Base-by-base conservation (phyloP, 345 rosid genomes). In the Iberis pinnata region DNA sequence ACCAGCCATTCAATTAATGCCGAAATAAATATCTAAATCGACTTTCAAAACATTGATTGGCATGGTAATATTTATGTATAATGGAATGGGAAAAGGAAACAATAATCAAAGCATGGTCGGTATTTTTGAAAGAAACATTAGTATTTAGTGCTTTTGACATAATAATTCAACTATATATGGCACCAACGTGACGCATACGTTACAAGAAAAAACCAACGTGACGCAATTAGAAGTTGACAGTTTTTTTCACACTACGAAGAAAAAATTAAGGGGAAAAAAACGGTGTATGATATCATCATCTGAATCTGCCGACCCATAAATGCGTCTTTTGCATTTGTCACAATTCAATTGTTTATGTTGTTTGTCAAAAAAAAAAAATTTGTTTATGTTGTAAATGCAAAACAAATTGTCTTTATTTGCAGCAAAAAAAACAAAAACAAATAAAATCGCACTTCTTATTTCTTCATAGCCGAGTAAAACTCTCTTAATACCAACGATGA, bases 151-250 rank as follows among this genome's bases (percentile, higher is more conserved):
- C 27, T 24, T 24, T 24, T 4, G 27, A 24, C 38, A 35, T 35
- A 1, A 35, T 35, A 2, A 35, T 35, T 35, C 13, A 33, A 12
- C 38, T 33, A 33, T 35, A n/a, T n/a, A n/a, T n/a, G 14, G 14
- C 38, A 35, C 38, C 38, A 35, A 35, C 38, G 38, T 33, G 38
- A 33, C 38, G 38, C 38, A 12, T 13, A 35, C 38, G 14, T 12
- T 35, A 12, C 12, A 35, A 4, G 9, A 35, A 35, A 33, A 33
- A 13, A 35, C 38, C 5, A 12, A 35, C 14, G 60, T 55, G 60
- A 55, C 61, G 61, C 61, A 56, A 31, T 19, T 51, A 12, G 51
- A 56, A 32, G 29, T 56, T 29, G 50, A 43, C 41, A 56, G 29
- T 29, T 56, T 18, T 56, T 9, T 29, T 27, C n/a, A 18, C 11